Evolutionary conservation across 768 basidiomycete species (phyloP), one percentile per base, ranked within the genome.

Genomic region (Tricholomella constricta): DNA sequence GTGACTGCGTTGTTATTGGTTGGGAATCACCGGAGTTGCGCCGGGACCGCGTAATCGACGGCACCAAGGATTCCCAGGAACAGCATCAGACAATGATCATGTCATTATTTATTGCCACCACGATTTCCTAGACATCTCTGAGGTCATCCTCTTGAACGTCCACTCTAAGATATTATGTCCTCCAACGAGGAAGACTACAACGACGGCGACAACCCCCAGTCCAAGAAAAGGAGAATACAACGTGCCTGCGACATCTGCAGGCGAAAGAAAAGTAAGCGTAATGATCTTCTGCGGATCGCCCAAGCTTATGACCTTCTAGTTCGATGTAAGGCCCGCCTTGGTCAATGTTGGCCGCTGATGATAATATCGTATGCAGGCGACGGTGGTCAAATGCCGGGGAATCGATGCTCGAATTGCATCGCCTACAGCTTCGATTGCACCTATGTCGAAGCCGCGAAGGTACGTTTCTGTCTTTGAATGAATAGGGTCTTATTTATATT

Each of bases 191-290:
- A 87, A 34, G 85, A 88, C 26, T 74, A 69, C 65, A 74, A 80
- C 62, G 81, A 83, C 20, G 49, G 59, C 6, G 80, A 82, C 0
- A 59, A 55, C 40, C 57, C 63, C 4, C 75, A 72, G 3, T 73
- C 71, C 17, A 91, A 91, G 75, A 89, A 88, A 65, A 71, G 89
- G 34, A 77, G 83, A 56, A 79, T 91, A 26, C 87, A 89, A 68
- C 72, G 90, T 25, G 90, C 90, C 6, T 94, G 91, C 64, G 91
- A 93, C 62, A 79, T 85, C 0, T 94, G 91, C 64, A 76, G 91
- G 32, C 76, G 89, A 52, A 93, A 92, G 77, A 94, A 94, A 72
- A 85, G 89, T 86, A 52, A 56, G 81, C 69, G 26, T 31, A 6
- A 14, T 10, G 27, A 6, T 43, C 12, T 44, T 52, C n/a, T 12